Evolutionary conservation across 176 grass and related monocot genomes (phyloP), one percentile per base, ranked within the genome.

Genomic region (Secale cereale): DNA sequence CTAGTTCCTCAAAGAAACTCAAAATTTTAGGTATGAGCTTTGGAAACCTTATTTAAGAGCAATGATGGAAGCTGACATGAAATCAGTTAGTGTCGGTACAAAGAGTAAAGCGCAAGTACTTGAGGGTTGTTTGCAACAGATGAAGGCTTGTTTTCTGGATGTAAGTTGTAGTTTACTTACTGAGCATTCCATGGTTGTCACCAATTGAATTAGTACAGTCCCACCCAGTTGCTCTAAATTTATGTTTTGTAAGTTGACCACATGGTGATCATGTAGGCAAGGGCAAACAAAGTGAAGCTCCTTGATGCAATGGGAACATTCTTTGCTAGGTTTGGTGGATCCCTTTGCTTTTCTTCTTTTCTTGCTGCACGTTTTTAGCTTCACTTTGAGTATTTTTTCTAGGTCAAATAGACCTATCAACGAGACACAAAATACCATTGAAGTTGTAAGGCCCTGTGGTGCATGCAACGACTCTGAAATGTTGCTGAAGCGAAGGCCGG

Each of bases 51-150:
- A 95, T 85, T 88, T 98, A 59, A 95, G 93, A 85, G 88, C 96
- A 85, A 95, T 95, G 91, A 98, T 98, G 96, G 96, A 98, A 83
- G 77, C 88, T 73, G 96, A 98, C 86, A 98, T 98, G 96, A 98
- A 93, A 90, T 88, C 93, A 85, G 96, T 98, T 83, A 98, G 96
- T 76, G 73, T 90, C 20, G 96, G 96, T 86, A 87, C 96, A 70
- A 98, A 98, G 77, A 93, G 89, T 74, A 98, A 98, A 91, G 59
- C 80, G 39, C 83, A 98, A 88, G 91, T 98, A 80, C 87, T 98
- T 33, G 83, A 94, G 86, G 80, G 59, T 86, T 93, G 92, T 86
- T 95, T 98, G 89, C 91, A 98, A 80, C 96, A 98, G 69, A 98
- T 98, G 93, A 92, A 95, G 62, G 91, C 93, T 89, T 98, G 96